A percentile compares a stretch with the other conserved stretches of the same genome.
Evolutionary conservation across 257 asterid species (phyloP).

Genomic region (Solanum virginianum): DNA sequence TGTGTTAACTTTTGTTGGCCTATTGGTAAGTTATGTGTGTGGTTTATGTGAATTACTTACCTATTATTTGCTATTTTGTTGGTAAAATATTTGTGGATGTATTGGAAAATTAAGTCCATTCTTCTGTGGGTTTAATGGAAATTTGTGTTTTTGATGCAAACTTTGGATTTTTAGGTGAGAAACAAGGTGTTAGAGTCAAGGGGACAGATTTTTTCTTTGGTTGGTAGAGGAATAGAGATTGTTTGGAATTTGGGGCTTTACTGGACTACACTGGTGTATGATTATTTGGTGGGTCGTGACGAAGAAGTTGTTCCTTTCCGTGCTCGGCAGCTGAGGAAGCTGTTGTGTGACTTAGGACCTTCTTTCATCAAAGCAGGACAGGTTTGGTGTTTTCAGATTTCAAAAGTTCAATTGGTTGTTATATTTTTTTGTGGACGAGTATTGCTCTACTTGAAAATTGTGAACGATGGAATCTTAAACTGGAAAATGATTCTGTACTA

Average conservation of each 20-base stretch:
- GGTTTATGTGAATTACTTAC: background rate
- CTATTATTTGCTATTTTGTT: background rate
- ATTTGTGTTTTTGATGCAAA: background rate
- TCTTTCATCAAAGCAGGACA: conserved; percentile 99
- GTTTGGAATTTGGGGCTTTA: conserved; percentile 93
- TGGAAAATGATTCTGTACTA: background rate
- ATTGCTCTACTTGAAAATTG: background rate
- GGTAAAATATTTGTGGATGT: background rate
- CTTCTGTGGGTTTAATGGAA: background rate
- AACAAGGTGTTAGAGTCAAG: conserved; percentile 84
- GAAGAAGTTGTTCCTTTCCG: conserved; percentile 99
- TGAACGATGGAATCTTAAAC: background rate
- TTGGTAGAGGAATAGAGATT: conserved; percentile 89
- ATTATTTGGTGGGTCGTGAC: conserved; percentile 80
- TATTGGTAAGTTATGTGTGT: background rate
- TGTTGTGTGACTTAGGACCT: conserved; percentile 95
- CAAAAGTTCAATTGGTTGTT: background rate
- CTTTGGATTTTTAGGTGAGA: conserved; percentile 45
- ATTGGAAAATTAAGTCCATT: background rate
- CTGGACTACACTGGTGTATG: conserved; percentile 79
- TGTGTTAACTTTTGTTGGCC: background rate
- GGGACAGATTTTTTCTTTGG: conserved; percentile 68
- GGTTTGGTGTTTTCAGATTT: conserved; percentile 36
- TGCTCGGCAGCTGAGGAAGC: conserved; percentile 88
- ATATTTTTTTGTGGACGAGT: background rate